Percentiles rank a stretch among this genome's conserved stretches.
Conservation (phyloP, 306 rosid genomes). For the Elaeagnus macrophylla region DNA sequence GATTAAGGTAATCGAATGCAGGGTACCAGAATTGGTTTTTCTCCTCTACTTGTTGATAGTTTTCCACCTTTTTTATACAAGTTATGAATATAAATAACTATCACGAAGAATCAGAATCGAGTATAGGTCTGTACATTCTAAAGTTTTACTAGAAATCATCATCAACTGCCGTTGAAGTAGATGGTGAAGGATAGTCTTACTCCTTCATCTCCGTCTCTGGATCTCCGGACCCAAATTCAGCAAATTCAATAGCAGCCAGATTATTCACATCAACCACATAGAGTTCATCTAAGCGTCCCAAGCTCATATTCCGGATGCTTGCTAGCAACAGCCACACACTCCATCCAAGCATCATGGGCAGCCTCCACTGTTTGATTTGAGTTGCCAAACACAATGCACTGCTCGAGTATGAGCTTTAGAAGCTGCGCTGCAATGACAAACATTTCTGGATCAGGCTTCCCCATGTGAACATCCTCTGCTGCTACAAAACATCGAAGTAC, state of each 20-base stretch:
- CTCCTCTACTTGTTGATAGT: slow-evolving; percentile 1
- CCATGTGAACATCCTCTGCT: slow-evolving; percentile 91
- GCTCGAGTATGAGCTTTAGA: slow-evolving; percentile 75
- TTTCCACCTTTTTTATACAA: slow-evolving; percentile 44
- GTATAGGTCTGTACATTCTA: slow-evolving; percentile 55
- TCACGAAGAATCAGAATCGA: slow-evolving; percentile 58
- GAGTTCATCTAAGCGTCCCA: slow-evolving; percentile 61
- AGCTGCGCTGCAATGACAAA: slow-evolving; percentile 81
- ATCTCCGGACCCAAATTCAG: slow-evolving; percentile 61
- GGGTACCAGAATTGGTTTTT: slow-evolving; percentile 27
- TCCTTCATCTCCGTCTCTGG: slow-evolving; percentile 74
- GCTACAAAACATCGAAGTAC: slow-evolving; percentile 68
- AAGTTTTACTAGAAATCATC: slow-evolving; percentile 65
- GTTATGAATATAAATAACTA: slow-evolving; percentile 41
- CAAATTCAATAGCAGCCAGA: slow-evolving; percentile 60
- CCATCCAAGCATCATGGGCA: slow-evolving; percentile 88
- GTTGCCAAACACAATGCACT: slow-evolving; percentile 95
- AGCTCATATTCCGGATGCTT: slow-evolving; percentile 94
- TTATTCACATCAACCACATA: slow-evolving; percentile 88
- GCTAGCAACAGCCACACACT: slow-evolving; percentile 97
- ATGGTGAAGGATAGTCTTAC: slow-evolving; percentile 40
- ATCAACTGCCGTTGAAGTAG: slow-evolving; percentile 35
- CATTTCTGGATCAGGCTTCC: slow-evolving; percentile 98
- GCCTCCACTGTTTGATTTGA: slow-evolving; percentile 94
- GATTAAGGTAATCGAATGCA: slow-evolving; percentile 45